phyloP scores from a whole-genome alignment of 2,329 filamentous ascomycete species.

The Fusarium dlaminii region DNA sequence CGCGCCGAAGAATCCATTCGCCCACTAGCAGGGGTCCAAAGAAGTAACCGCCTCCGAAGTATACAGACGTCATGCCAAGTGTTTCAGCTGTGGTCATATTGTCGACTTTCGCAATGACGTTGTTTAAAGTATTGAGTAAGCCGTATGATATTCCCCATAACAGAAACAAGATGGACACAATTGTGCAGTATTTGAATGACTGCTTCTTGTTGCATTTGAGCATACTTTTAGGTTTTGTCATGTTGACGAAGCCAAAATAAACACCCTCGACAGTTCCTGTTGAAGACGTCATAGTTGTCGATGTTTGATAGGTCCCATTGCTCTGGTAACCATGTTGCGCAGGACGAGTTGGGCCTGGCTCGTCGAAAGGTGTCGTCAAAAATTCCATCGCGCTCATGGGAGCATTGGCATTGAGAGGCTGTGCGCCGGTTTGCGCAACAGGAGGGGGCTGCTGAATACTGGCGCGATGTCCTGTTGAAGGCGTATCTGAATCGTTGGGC shows the following conservation, averaged over 20 bases:
- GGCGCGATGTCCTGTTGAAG: constrained; percentile 35
- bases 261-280: constrained; percentile 53
- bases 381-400: constrained; percentile 56
- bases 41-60: constrained; percentile 77
- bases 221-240: constrained; percentile 75
- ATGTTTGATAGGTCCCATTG: constrained; percentile 16
- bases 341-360: constrained; percentile 12
- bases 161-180: constrained; percentile 85
- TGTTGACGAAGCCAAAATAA: constrained; percentile 83
- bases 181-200: constrained; percentile 74
- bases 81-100: constrained; percentile 69
- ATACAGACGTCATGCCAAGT: constrained; percentile 73
- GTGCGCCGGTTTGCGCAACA: constrained; percentile 27
- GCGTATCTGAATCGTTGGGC: constrained; percentile 45
- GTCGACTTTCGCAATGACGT: constrained; percentile 70
- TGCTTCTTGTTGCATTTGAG: constrained; percentile 70
- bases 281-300: constrained; percentile 50
- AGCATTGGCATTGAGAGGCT: constrained; percentile 41
- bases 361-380: constrained; percentile 55
- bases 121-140: constrained; percentile 83
- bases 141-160: constrained; percentile 94
- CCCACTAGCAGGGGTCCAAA: constrained; percentile 76
- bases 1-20: constrained; percentile 74
- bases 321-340: constrained; percentile 17
- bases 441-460: constrained; percentile 40